Conservation (phyloP, 257 asterid species). For the Solanum ossicruentum region DNA sequence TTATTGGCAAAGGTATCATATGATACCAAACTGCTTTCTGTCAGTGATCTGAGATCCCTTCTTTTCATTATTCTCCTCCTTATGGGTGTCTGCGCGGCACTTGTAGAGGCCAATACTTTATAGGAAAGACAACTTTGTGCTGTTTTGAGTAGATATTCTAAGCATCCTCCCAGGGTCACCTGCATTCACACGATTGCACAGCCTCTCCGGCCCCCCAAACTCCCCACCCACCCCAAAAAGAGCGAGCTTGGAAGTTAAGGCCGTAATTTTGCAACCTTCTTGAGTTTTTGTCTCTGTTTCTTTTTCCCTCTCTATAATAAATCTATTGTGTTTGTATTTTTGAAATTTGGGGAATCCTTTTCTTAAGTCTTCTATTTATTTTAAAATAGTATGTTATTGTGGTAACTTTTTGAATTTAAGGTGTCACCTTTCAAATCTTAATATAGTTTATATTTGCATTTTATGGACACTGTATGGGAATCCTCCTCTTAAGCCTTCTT, state of each 20-base stretch:
- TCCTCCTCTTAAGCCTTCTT: not conserved
- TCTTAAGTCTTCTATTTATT: not conserved
- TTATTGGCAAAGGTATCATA: slow-evolving; percentile 78
- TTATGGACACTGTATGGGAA: not conserved
- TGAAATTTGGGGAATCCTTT: not conserved
- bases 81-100: not conserved
- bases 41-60: not conserved
- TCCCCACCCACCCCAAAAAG: not conserved
- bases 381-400: not conserved
- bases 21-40: not conserved
- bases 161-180: not conserved
- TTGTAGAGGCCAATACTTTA: not conserved
- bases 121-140: not conserved
- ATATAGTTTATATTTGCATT: not conserved
- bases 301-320: not conserved
- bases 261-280: not conserved
- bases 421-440: not conserved
- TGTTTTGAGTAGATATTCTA: not conserved
- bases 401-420: not conserved
- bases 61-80: not conserved
- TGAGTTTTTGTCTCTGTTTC: not conserved
- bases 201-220: not conserved
- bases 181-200: not conserved
- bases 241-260: not conserved
- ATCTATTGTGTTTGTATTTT: not conserved